These are phyloP conservation scores for Populus davidiana DNA, from an alignment of 345 rosid species.

Conservation along the genomic window DNA sequence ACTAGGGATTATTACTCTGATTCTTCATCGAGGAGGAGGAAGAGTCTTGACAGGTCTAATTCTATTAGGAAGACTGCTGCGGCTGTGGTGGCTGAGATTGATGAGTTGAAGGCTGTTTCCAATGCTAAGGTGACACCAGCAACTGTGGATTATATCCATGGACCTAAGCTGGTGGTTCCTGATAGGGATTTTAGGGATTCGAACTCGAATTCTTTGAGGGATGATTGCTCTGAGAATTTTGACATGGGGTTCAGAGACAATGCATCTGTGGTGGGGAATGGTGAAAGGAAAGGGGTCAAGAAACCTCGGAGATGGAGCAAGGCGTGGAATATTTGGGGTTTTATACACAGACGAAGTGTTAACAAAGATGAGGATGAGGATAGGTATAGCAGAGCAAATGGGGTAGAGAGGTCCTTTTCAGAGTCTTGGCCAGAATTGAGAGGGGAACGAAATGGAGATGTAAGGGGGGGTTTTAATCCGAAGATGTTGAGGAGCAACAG, in stretches of 20 bases:
- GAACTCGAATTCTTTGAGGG: conserved; percentile 67
- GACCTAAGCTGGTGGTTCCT: conserved; percentile 43
- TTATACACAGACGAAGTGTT: conserved; percentile 61
- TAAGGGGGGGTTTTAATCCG: conserved; percentile 57
- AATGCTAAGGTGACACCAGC: conserved; percentile 77
- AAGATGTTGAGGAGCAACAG: conserved; percentile 85
- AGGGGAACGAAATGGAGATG: conserved; percentile 57
- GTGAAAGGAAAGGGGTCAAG: conserved; percentile 55
- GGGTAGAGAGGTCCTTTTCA: conserved; percentile 68
- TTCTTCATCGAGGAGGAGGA: conserved; percentile 76
- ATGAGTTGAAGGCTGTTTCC: conserved; percentile 59
- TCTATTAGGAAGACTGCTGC: conserved; percentile 78
- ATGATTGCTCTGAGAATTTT: conserved; percentile 70
- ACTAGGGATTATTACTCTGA: conserved; percentile 86
- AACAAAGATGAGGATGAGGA: conserved; percentile 73
- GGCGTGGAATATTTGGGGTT: conserved; percentile 80
- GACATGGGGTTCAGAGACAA: conserved; percentile 59
- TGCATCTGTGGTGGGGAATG: conserved; percentile 48
- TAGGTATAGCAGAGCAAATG: conserved; percentile 57
- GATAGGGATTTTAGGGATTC: conserved; percentile 54
- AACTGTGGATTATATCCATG: conserved; percentile 39
- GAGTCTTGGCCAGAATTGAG: conserved; percentile 88
- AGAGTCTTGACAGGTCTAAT: conserved; percentile 78
- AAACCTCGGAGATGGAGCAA: conserved; percentile 80
- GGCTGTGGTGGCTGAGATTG: conserved; percentile 73